A percentile compares a stretch with the other conserved stretches of the same genome.
Evolutionary conservation across 148 eudicot species (phyloP).

Genomic region (Persicaria tinctoria): DNA sequence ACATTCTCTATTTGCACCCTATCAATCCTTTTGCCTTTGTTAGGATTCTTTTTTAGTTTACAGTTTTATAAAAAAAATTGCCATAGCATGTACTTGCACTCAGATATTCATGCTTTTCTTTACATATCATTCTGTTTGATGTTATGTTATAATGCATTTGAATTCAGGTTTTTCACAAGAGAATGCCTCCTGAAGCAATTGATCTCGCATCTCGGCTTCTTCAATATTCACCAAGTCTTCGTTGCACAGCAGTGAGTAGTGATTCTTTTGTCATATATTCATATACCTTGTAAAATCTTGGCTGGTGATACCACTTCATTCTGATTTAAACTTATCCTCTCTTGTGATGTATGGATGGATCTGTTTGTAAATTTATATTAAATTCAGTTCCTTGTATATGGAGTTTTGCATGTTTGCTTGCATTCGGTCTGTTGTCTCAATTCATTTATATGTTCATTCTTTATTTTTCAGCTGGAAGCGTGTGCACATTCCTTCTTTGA

Average conservation of each 20-base stretch:
- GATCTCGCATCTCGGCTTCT: conserved; percentile 20
- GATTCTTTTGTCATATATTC: not conserved
- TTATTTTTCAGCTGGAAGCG: conserved; percentile 71
- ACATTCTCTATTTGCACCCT: not conserved
- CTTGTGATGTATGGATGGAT: not conserved
- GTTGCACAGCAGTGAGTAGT: conserved; percentile 65
- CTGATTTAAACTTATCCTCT: not conserved
- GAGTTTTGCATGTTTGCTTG: not conserved
- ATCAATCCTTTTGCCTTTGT: not conserved
- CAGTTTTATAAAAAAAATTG: not conserved
- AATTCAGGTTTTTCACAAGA: conserved; percentile 14
- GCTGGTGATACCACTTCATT: not conserved
- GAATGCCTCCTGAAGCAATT: conserved; percentile 19
- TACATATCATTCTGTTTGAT: not conserved
- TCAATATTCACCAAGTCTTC: conserved; percentile 20
- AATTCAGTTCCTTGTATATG: not conserved
- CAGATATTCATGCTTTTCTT: not conserved
- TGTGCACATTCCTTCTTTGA: conserved; percentile 92
- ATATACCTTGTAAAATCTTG: not conserved
- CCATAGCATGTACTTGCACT: not conserved
- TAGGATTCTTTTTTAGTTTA: not conserved
- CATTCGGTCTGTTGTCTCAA: not conserved
- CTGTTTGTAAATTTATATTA: not conserved
- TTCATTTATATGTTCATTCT: not conserved
- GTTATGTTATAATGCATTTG: not conserved